phyloP scores from a whole-genome alignment of 306 rosid genomes.

The Cucurbita maxima region DNA sequence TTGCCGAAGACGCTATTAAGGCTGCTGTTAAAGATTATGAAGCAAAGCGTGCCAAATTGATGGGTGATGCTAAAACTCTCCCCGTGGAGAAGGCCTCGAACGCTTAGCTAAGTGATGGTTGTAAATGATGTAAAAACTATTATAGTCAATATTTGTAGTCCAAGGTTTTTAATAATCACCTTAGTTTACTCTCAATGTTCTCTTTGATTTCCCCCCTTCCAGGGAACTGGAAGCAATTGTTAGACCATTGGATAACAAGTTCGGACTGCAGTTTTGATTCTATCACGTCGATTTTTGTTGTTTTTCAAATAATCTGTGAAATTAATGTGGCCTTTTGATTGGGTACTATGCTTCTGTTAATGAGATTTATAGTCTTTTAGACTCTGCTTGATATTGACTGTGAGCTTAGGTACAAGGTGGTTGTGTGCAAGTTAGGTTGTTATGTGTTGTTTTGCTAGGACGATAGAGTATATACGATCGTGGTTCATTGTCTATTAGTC shows the following conservation, averaged over 20 bases:
- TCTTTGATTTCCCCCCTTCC: background rate
- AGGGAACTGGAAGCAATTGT: no score
- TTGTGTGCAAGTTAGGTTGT: no score
- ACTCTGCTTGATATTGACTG: no score
- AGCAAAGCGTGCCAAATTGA: constrained; percentile 30
- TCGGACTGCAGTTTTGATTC: background rate
- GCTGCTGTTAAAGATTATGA: constrained; percentile 93
- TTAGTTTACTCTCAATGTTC: background rate
- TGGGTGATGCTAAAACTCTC: constrained; percentile 7
- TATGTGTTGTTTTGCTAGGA: no score
- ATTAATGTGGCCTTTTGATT: background rate
- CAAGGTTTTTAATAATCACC: background rate
- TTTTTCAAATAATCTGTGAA: no score
- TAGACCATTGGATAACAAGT: background rate
- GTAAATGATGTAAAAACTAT: constrained; percentile 3
- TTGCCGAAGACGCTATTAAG: constrained; percentile 97
- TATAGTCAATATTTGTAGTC: background rate
- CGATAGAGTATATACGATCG: no score
- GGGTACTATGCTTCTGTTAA: background rate
- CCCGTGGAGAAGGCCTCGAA: constrained; percentile 17
- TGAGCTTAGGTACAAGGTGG: no score
- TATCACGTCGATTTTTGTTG: no score
- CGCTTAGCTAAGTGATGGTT: background rate
- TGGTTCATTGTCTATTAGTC: no score
- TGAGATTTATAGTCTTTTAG: no score